Percentiles rank a stretch among this genome's conserved stretches.
These are phyloP conservation scores for Trypanosoma cruzi DNA, from an alignment of 208 protist genomes.

Conservation along the genomic window DNA sequence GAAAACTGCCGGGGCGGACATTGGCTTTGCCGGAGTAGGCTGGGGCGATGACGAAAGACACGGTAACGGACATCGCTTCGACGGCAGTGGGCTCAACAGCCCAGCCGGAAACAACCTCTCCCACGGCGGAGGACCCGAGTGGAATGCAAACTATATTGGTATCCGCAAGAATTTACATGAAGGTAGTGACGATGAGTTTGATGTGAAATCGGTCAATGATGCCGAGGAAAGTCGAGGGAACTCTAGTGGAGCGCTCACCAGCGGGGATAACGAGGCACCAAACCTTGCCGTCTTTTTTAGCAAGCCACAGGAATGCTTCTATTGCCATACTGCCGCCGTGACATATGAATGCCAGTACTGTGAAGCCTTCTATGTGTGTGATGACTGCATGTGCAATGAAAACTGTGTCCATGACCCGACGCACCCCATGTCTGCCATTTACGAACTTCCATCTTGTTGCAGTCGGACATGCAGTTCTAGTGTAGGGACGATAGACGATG, in stretches of 20 bases:
- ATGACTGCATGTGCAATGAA: constrained; percentile 48
- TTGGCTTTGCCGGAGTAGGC: not conserved
- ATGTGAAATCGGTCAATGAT: constrained; percentile 1
- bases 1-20: not conserved
- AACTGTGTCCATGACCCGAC: constrained; percentile 33
- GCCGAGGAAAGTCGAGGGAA: not conserved
- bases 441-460: constrained; percentile 46
- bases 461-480: constrained; percentile 54
- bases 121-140: not conserved
- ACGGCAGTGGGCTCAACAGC: too few species aligned
- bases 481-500: constrained; percentile 29
- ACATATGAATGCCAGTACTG: constrained; percentile 58
- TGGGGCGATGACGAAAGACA: not conserved
- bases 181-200: constrained; percentile 13
- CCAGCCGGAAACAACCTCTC: too few species aligned
- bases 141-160: not conserved
- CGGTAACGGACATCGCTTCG: too few species aligned
- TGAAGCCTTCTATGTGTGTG: constrained; percentile 55
- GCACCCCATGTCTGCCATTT: constrained; percentile 48
- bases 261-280: not conserved
- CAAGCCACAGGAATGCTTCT: constrained; percentile 45
- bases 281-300: constrained; percentile 46
- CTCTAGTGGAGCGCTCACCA: constrained; percentile 4
- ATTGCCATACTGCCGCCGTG: constrained; percentile 45
- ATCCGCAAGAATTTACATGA: not conserved